Percentiles rank a stretch among this genome's conserved stretches.
Conservation (phyloP, 805 yeast genomes). For the Ogataea haglerorum region DNA sequence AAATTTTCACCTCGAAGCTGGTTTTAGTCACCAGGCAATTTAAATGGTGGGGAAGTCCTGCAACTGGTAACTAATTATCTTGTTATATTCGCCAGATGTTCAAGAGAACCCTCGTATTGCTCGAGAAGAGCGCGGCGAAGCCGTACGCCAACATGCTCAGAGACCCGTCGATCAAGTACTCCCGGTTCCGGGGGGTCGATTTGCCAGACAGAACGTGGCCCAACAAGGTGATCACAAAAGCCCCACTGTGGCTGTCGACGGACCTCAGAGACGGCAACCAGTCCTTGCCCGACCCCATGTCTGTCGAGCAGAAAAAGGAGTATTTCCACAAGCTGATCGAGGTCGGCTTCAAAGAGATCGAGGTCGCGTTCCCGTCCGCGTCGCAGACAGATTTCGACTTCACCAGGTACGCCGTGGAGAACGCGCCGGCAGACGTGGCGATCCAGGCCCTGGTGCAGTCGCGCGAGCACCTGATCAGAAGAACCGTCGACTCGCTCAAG, state of each 20-base stretch:
- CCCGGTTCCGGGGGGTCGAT: conserved; percentile 50
- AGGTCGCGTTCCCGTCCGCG: conserved; percentile 78
- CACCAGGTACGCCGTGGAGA: conserved; percentile 74
- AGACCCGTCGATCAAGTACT: conserved; percentile 66
- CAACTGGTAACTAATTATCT: neutral
- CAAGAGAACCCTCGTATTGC: conserved; percentile 25
- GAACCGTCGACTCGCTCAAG: conserved; percentile 69
- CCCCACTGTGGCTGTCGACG: conserved; percentile 79
- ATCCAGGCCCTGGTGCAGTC: conserved; percentile 75
- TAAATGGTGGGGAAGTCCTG: conserved; percentile 10
- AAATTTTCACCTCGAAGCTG: conserved; percentile 10
- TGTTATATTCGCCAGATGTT: conserved; percentile 23
- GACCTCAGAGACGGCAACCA: conserved; percentile 82
- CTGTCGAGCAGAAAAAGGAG: conserved; percentile 67
- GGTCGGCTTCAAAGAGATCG: conserved; percentile 77
- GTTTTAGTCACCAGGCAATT: conserved; percentile 1
- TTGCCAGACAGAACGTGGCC: conserved; percentile 74
- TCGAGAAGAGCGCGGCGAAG: conserved; percentile 28
- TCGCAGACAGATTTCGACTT: conserved; percentile 81
- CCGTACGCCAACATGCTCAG: conserved; percentile 52
- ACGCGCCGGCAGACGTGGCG: conserved; percentile 71
- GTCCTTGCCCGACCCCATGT: conserved; percentile 80
- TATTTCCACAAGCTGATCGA: conserved; percentile 70
- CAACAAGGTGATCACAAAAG: conserved; percentile 55
- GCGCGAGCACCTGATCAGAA: conserved; percentile 67